Percentiles rank a stretch among this genome's conserved stretches.
phyloP scores from a whole-genome alignment of 2,329 filamentous ascomycete species.

The Calonectria crousiana region DNA sequence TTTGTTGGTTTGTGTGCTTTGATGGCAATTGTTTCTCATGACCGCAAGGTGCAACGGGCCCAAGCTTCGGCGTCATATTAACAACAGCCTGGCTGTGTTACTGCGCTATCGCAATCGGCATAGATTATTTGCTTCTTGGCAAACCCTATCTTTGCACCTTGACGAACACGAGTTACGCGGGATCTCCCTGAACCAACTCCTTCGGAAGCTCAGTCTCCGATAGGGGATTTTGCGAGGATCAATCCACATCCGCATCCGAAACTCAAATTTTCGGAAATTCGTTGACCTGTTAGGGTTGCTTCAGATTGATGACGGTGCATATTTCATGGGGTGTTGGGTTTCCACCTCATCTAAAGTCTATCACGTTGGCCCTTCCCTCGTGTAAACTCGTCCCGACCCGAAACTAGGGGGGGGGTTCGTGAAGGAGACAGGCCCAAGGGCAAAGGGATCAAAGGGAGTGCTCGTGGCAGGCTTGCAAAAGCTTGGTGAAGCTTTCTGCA shows the following conservation, averaged over 20 bases:
- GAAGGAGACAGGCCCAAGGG: neutral
- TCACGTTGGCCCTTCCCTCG: neutral
- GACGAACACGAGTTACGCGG: neutral
- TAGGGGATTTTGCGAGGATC: neutral
- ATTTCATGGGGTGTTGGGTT: neutral
- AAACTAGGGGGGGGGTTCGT: neutral
- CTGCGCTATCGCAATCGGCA: neutral
- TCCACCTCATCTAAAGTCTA: constrained; percentile 6
- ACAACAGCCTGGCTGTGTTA: neutral
- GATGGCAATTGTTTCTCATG: neutral
- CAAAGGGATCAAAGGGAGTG: neutral
- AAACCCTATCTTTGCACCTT: neutral
- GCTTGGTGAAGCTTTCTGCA: neutral
- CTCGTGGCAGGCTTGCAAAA: constrained; percentile 8
- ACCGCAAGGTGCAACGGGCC: neutral
- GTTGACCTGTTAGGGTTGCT: neutral
- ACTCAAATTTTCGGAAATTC: neutral
- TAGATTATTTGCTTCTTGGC: neutral
- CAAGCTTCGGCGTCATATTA: neutral
- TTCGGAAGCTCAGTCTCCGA: neutral
- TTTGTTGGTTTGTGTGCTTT: neutral
- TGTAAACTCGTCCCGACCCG: constrained; percentile 5
- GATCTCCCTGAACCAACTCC: neutral
- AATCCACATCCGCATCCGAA: neutral
- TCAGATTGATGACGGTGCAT: constrained; percentile 3